phyloP scores from a whole-genome alignment of 192 early-diverging fungal species.

The Entophlyctis luteolus region DNA sequence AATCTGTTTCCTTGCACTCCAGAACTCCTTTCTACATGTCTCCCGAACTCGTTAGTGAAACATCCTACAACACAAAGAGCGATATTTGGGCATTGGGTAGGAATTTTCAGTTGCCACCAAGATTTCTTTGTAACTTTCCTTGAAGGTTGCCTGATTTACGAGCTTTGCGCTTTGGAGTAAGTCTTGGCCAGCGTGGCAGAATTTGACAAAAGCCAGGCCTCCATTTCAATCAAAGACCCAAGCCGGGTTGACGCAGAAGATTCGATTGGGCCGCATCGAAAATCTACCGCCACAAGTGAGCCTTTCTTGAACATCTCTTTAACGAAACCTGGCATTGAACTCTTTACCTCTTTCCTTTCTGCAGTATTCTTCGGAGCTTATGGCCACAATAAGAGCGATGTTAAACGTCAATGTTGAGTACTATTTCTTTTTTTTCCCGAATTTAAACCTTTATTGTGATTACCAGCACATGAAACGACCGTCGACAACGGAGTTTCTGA shows the following conservation, averaged over 20 bases:
- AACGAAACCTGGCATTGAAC: background rate
- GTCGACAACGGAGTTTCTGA: conserved; percentile 8
- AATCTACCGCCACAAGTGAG: conserved; percentile 46
- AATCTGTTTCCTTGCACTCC: background rate
- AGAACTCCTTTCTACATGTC: conserved; percentile 78
- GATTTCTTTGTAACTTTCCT: background rate
- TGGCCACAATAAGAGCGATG: conserved; percentile 50
- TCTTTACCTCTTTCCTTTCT: background rate
- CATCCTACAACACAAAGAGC: conserved; percentile 64
- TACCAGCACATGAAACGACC: conserved; percentile 10
- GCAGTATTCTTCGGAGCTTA: conserved; percentile 36
- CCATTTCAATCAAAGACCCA: conserved; percentile 69
- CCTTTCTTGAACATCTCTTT: background rate
- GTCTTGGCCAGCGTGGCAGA: background rate
- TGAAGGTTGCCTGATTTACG: conserved; percentile 63
- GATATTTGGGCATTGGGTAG: conserved; percentile 72
- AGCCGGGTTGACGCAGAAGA: conserved; percentile 52
- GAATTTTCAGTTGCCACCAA: background rate
- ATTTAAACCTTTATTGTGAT: background rate
- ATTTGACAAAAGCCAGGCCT: conserved; percentile 42
- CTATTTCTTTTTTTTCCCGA: background rate
- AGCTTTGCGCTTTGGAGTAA: conserved; percentile 70
- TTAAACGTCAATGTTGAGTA: conserved; percentile 49
- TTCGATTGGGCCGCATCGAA: conserved; percentile 52
- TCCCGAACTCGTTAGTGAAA: conserved; percentile 68